Evolutionary conservation across 352 stramenopile genomes (phyloP).

Genomic region (Globisporangium nagaii): DNA sequence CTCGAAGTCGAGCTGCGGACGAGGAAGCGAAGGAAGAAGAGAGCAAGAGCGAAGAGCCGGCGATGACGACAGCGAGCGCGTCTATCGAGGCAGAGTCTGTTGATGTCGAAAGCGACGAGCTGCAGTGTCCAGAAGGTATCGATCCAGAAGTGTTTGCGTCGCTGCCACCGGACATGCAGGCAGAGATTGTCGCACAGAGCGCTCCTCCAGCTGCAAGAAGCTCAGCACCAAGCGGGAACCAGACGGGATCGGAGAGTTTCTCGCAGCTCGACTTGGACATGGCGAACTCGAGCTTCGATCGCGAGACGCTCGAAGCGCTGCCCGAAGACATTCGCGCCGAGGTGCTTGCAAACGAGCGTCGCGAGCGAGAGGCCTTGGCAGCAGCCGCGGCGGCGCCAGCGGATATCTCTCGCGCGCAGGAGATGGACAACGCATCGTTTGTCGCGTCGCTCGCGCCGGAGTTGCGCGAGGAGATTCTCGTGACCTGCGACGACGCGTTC

Average conservation of each 20-base stretch:
- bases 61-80: background rate
- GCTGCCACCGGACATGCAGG: slow-evolving; percentile 95
- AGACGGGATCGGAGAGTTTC: slow-evolving; percentile 43
- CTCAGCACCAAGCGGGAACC: slow-evolving; percentile 15
- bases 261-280: slow-evolving; percentile 83
- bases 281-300: slow-evolving; percentile 90
- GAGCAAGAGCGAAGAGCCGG: slow-evolving; percentile 18
- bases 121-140: slow-evolving; percentile 91
- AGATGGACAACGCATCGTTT: slow-evolving; percentile 99
- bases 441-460: slow-evolving; percentile 94
- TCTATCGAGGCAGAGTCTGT: background rate
- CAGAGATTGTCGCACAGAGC: slow-evolving; percentile 90
- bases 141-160: slow-evolving; percentile 96
- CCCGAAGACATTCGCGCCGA: slow-evolving; percentile 96
- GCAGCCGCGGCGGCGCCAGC: slow-evolving; percentile 63
- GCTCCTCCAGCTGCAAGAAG: slow-evolving; percentile 25
- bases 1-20: background rate
- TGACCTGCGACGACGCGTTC: slow-evolving; percentile 95
- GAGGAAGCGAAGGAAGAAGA: slow-evolving; percentile 12
- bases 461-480: slow-evolving; percentile 94
- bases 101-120: slow-evolving; percentile 4
- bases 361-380: slow-evolving; percentile 80
- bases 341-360: slow-evolving; percentile 94
- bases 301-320: slow-evolving; percentile 94
- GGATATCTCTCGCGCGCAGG: slow-evolving; percentile 94